Evolutionary conservation across 345 rosid genomes (phyloP), one percentile per base, ranked within the genome.

Genomic region (Hibiscus syriacus): DNA sequence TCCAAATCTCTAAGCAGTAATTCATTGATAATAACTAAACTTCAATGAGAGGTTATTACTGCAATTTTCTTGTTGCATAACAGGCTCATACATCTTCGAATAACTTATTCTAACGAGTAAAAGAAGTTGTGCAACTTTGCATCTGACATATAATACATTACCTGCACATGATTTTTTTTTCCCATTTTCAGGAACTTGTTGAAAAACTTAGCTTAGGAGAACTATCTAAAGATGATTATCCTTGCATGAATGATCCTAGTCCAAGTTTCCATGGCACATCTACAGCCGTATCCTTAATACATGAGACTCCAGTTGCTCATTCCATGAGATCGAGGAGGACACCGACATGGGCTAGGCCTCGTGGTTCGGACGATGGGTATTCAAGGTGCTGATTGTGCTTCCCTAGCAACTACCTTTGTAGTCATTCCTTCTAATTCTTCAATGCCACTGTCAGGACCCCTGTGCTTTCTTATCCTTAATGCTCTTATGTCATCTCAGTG

Each of bases 301-400:
- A 64, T 61, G 78, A 82, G 16, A 65, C 77, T 71, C 85, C 87
- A 32, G 84, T 80, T 66, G 91, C 90, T 75, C 98, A 87, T 80
- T 92, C 98, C 17, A 90, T 87, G 94, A 87, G 99, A 86, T 90
- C 97, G 26, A 84, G 89, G 74, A 83, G 96, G 71, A 87, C 94
- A 38, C 77, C 97, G 7, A 90, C 97, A 10, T 84, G 86, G 88
- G 86, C 88, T 73, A 77, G 73, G 12, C 80, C 80, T 55, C 77
- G 86, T 57, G 69, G 71, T 55, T 80, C 98, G 68, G 95, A 95
- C 67, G 98, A 87, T 74, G 97, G 92, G 6, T 91, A 89, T 74
- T 85, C 96, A 76, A 88, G 99, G 99, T 94, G 55, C 36, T 16
- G 23, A 3, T 46, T 10, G 3, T 10, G 17, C 17, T 6, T 36